These are phyloP conservation scores for Kwoniella mangroviensis DNA, from an alignment of 768 basidiomycete genomes.

Conservation along the genomic window DNA sequence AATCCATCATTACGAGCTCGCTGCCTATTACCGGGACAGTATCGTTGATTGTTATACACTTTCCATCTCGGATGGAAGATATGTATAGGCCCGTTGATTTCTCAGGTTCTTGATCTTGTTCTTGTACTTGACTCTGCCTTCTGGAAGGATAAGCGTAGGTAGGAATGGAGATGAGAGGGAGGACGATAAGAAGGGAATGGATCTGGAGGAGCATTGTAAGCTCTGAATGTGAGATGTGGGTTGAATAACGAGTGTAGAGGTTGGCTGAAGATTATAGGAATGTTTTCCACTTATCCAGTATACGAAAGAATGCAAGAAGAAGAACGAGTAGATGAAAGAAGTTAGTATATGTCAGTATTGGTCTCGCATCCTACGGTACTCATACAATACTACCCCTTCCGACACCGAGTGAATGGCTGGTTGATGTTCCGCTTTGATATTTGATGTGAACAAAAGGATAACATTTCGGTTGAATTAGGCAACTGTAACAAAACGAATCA, in stretches of 20 bases:
- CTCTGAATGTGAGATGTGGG: not conserved
- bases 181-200: not conserved
- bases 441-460: conserved; percentile 3
- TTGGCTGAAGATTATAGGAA: not conserved
- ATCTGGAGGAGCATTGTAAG: not conserved
- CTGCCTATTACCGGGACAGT: not conserved
- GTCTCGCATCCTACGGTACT: too few species aligned
- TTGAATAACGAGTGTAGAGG: not conserved
- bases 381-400: too few species aligned
- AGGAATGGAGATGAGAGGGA: not conserved
- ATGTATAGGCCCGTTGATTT: not conserved
- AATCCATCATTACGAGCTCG: not conserved
- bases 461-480: not conserved
- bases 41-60: not conserved
- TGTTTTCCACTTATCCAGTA: not conserved
- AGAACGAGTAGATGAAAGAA: not conserved
- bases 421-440: too few species aligned
- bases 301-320: not conserved
- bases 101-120: not conserved
- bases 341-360: not conserved
- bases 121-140: not conserved
- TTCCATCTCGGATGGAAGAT: conserved; percentile 8
- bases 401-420: too few species aligned
- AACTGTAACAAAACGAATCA: not conserved
- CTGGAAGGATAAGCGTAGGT: not conserved